phyloP scores from a whole-genome alignment of 116 monocot species.

The Posidonia oceanica region DNA sequence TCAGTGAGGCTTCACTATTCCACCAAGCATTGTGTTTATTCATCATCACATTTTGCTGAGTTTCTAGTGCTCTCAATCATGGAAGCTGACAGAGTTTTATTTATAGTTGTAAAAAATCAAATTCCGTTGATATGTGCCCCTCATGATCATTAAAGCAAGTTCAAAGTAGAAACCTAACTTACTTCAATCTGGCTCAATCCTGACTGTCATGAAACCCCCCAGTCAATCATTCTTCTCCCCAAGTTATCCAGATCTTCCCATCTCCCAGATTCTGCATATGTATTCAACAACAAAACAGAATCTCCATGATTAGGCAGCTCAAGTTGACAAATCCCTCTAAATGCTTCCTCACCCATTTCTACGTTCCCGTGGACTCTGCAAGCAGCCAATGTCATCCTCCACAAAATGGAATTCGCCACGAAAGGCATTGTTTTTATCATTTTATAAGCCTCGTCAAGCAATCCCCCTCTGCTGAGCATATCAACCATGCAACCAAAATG shows the following conservation, averaged over 20 bases:
- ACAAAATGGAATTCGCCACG: conserved; percentile 31
- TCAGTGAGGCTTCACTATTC: too few relatives aligned
- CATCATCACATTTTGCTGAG: too few relatives aligned
- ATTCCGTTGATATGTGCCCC: too few relatives aligned
- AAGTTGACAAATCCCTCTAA: conserved; percentile 33
- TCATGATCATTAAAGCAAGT: too few relatives aligned
- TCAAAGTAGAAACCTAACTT: too few relatives aligned
- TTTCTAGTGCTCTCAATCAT: too few relatives aligned
- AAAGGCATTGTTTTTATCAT: conserved; percentile 46
- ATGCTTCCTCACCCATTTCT: conserved; percentile 41
- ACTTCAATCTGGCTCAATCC: conserved; percentile 15
- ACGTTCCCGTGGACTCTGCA: conserved; percentile 40
- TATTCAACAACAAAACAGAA: conserved; percentile 10
- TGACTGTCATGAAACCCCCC: neutral
- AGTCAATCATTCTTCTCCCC: neutral
- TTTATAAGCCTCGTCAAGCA: conserved; percentile 41
- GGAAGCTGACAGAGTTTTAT: too few relatives aligned
- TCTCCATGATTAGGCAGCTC: conserved; percentile 18
- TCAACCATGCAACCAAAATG: conserved; percentile 86
- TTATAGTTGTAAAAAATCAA: too few relatives aligned
- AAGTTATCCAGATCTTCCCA: conserved; percentile 7
- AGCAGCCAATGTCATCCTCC: conserved; percentile 52
- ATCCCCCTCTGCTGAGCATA: conserved; percentile 42
- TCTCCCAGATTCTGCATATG: conserved; percentile 9
- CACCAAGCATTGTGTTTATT: too few relatives aligned